Evolutionary conservation across 2,329 filamentous ascomycete species (phyloP).

Genomic region (Colletotrichum sp.): DNA sequence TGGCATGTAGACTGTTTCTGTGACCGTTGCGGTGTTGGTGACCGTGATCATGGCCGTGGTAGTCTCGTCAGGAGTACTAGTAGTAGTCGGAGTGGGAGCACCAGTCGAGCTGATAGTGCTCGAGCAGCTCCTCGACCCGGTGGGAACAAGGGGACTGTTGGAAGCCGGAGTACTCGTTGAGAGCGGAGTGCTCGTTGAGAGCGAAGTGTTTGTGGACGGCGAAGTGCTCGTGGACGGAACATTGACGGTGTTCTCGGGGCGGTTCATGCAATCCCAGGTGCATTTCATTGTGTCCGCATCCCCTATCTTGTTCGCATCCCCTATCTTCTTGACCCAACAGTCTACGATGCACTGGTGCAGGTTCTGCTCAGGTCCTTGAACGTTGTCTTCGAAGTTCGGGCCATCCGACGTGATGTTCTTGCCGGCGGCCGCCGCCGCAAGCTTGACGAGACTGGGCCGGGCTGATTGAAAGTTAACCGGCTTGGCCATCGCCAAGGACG

Average conservation of each 20-base stretch:
- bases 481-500: not conserved
- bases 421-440: not conserved
- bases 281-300: not conserved
- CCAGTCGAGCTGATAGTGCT: not conserved
- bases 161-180: not conserved
- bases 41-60: not conserved
- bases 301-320: not conserved
- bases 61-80: not conserved
- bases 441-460: not conserved
- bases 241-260: not conserved
- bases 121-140: not conserved
- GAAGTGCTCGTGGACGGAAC: not conserved
- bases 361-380: not conserved
- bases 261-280: not conserved
- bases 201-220: too few relatives aligned
- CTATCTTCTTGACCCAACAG: not conserved
- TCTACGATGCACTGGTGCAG: not conserved
- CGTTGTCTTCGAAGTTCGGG: not conserved
- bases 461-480: not conserved
- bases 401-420: not conserved
- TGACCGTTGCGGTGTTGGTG: not conserved
- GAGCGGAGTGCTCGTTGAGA: not conserved
- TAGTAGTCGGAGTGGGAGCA: not conserved
- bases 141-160: not conserved
- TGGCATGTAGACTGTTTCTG: not conserved